Conservation (phyloP, 345 rosid genomes). For the Lagerstroemia speciosa region DNA sequence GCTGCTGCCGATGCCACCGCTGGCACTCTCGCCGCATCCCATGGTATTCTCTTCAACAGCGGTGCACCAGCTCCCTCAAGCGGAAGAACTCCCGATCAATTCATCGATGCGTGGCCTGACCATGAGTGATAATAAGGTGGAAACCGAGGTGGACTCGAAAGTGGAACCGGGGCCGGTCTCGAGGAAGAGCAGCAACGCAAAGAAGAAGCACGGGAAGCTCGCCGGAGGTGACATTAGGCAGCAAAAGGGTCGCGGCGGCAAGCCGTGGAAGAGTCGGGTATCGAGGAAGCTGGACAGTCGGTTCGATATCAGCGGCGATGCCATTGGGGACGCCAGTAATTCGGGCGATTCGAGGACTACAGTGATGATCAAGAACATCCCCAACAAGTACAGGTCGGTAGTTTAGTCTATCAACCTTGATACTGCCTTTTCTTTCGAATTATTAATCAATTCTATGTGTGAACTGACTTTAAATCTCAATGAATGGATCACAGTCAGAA, state of each 20-base stretch:
- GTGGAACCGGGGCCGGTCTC: not conserved
- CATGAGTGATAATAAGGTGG: slow-evolving; percentile 6
- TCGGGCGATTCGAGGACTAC: slow-evolving; percentile 67
- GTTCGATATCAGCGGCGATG: slow-evolving; percentile 49
- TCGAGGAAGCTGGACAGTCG: slow-evolving; percentile 38
- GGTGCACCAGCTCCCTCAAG: slow-evolving; percentile 4
- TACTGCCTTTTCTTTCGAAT: not conserved
- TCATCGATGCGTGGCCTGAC: slow-evolving; percentile 24
- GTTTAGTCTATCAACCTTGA: not conserved
- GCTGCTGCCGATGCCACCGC: slow-evolving; percentile 11
- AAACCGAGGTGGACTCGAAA: not conserved
- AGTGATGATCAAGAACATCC: slow-evolving; percentile 96
- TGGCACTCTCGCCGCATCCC: not conserved
- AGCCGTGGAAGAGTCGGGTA: slow-evolving; percentile 41
- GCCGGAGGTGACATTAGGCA: slow-evolving; percentile 11
- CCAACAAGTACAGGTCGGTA: slow-evolving; percentile 80
- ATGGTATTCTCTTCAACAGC: not conserved
- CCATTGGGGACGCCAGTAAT: slow-evolving; percentile 33
- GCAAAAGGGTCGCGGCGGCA: slow-evolving; percentile 20
- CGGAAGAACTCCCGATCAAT: slow-evolving; percentile 14
- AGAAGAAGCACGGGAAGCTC: slow-evolving; percentile 27
- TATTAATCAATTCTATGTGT: not conserved
- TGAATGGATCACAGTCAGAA: slow-evolving; percentile 31
- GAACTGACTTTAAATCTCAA: not conserved
- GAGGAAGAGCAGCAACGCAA: slow-evolving; percentile 6